phyloP scores from a whole-genome alignment of 2,329 filamentous ascomycete genomes.

The Fusarium camptoceras region DNA sequence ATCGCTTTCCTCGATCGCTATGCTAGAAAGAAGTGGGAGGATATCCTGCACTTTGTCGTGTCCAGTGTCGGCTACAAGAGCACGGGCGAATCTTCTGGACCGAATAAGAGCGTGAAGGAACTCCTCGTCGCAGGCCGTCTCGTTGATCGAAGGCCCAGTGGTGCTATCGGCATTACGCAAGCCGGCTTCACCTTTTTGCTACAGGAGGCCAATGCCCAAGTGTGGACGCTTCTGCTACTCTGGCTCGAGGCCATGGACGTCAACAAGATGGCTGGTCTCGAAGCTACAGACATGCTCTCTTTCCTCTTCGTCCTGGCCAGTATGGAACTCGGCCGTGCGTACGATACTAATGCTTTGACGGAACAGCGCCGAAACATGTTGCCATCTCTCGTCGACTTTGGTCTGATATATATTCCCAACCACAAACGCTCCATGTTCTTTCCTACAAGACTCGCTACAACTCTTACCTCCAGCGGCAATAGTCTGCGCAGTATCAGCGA shows the following conservation, averaged over 20 bases:
- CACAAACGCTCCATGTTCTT: slow-evolving; percentile 76
- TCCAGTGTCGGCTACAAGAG: slow-evolving; percentile 72
- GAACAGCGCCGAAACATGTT: slow-evolving; percentile 88
- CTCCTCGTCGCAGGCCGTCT: slow-evolving; percentile 84
- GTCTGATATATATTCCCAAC: slow-evolving; percentile 82
- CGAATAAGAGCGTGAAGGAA: slow-evolving; percentile 84
- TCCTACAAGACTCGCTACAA: slow-evolving; percentile 93
- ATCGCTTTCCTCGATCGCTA: slow-evolving; percentile 83
- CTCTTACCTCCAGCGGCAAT: slow-evolving; percentile 82
- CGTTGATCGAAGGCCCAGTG: slow-evolving; percentile 73
- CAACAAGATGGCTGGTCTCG: slow-evolving; percentile 71
- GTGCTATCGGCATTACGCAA: slow-evolving; percentile 85
- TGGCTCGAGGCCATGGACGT: slow-evolving; percentile 87
- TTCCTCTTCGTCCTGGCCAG: slow-evolving; percentile 97
- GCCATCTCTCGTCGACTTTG: slow-evolving; percentile 90
- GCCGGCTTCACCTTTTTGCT: slow-evolving; percentile 94
- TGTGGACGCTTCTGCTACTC: slow-evolving; percentile 93
- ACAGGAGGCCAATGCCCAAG: slow-evolving; percentile 95
- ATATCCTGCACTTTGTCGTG: slow-evolving; percentile 95
- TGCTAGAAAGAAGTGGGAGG: slow-evolving; percentile 92
- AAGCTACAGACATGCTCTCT: slow-evolving; percentile 91
- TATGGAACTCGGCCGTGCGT: slow-evolving; percentile 89
- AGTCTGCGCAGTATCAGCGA: slow-evolving; percentile 77
- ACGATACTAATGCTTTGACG: slow-evolving; percentile 86
- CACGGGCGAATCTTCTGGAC: slow-evolving; percentile 61